Evolutionary conservation across 345 rosid genomes (phyloP).

Genomic region (Pseudoturritis turrita): DNA sequence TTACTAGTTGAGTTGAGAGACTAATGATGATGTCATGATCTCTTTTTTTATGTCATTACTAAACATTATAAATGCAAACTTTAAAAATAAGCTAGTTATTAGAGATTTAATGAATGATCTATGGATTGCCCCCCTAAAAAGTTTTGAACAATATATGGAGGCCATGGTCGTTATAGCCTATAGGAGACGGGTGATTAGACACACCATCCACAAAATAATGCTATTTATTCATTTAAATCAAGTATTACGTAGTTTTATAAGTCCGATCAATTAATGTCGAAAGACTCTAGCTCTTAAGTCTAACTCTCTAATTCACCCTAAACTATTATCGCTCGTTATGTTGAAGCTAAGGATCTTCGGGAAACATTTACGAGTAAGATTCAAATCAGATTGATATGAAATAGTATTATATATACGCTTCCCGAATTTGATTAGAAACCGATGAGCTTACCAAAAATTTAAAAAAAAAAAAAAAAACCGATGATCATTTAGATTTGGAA

Average conservation of each 20-base stretch:
- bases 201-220: background rate
- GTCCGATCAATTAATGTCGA: background rate
- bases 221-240: background rate
- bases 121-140: background rate
- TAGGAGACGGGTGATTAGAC: background rate
- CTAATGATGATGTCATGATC: background rate
- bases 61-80: slow-evolving; percentile 1
- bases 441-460: too few relatives aligned
- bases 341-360: background rate
- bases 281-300: background rate
- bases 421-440: background rate
- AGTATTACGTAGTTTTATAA: background rate
- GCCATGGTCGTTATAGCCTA: background rate
- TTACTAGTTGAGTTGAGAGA: background rate
- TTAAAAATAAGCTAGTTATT: background rate
- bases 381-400: background rate
- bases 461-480: too few relatives aligned
- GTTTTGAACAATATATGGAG: background rate
- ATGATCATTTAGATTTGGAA: background rate
- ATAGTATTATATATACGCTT: background rate
- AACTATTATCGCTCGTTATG: background rate
- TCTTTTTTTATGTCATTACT: background rate
- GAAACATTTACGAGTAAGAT: background rate
- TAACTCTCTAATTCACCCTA: background rate
- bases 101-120: background rate